Conservation (phyloP, 2,329 filamentous ascomycete species). For the Ceratocystis diversiconidia region DNA sequence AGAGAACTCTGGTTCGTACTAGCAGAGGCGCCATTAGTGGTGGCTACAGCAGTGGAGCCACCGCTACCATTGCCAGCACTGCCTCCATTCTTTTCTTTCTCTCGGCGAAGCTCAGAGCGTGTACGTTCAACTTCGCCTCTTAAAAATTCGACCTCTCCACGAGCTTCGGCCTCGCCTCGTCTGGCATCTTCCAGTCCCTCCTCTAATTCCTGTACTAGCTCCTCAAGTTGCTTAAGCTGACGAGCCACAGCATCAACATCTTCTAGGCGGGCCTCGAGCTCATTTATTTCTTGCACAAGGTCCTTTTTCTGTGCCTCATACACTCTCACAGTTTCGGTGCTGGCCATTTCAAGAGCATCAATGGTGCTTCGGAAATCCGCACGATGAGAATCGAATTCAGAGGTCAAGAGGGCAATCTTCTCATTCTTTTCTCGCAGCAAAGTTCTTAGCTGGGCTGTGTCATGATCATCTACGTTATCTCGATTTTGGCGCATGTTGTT, state of each 20-base stretch:
- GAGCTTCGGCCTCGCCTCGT: conserved; percentile 84
- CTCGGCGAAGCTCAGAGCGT: conserved; percentile 70
- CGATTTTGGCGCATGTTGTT: conserved; percentile 31
- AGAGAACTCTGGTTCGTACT: not conserved
- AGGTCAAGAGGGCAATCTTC: conserved; percentile 81
- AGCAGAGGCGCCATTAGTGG: conserved; percentile 8
- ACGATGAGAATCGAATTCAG: conserved; percentile 86
- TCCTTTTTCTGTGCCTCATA: conserved; percentile 89
- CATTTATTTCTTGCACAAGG: conserved; percentile 67
- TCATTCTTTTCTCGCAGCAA: conserved; percentile 90
- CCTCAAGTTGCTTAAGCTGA: conserved; percentile 89
- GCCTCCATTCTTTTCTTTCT: conserved; percentile 58
- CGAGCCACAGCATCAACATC: conserved; percentile 84
- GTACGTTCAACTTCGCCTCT: conserved; percentile 89
- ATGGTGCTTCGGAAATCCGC: conserved; percentile 96
- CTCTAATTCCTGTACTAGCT: conserved; percentile 90
- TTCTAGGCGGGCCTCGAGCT: conserved; percentile 66
- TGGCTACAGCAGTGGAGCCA: not conserved
- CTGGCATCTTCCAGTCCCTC: conserved; percentile 92
- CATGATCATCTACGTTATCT: conserved; percentile 44
- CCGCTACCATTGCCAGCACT: conserved; percentile 41
- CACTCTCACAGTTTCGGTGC: conserved; percentile 85
- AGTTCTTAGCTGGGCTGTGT: conserved; percentile 62
- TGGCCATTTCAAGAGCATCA: conserved; percentile 88
- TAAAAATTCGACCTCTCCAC: conserved; percentile 90